Conservation (phyloP, 202 grass and related monocot species). For the Eragrostis tef region DNA sequence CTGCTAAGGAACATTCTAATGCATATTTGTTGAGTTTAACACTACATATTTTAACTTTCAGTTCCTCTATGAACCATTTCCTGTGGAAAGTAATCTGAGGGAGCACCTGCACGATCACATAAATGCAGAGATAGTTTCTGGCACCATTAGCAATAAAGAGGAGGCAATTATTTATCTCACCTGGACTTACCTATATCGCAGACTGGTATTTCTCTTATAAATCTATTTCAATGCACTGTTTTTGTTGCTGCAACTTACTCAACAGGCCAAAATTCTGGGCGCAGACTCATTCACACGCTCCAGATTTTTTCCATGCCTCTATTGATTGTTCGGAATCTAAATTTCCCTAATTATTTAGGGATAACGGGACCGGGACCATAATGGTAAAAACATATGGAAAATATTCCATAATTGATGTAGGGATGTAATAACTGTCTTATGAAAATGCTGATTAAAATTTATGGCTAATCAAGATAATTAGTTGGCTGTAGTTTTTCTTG, state of each 20-base stretch:
- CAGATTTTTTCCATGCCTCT: not conserved
- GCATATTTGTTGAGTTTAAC: constrained; percentile 48
- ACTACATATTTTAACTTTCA: constrained; percentile 53
- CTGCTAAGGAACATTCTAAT: constrained; percentile 29
- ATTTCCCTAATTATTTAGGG: constrained; percentile 23
- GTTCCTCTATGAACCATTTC: constrained; percentile 98
- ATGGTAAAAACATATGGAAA: not conserved
- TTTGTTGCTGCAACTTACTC: constrained; percentile 31
- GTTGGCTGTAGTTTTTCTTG: too few species aligned
- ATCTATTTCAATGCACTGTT: constrained; percentile 25
- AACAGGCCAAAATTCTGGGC: not conserved
- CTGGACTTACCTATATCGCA: constrained; percentile 91
- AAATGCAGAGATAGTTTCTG: constrained; percentile 95
- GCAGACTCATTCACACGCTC: not conserved
- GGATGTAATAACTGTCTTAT: constrained; percentile 9
- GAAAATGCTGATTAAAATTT: constrained; percentile 27
- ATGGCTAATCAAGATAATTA: not conserved
- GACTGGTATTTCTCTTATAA: constrained; percentile 72
- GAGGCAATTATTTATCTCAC: constrained; percentile 97
- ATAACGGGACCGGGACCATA: not conserved
- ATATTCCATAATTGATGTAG: constrained; percentile 15
- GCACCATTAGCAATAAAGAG: constrained; percentile 88
- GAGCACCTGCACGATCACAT: constrained; percentile 95
- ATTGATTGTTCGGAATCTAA: constrained; percentile 19
- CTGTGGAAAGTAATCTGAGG: constrained; percentile 95